phyloP scores from a whole-genome alignment of 148 eudicot species.

The Pharnaceum exiguum region DNA sequence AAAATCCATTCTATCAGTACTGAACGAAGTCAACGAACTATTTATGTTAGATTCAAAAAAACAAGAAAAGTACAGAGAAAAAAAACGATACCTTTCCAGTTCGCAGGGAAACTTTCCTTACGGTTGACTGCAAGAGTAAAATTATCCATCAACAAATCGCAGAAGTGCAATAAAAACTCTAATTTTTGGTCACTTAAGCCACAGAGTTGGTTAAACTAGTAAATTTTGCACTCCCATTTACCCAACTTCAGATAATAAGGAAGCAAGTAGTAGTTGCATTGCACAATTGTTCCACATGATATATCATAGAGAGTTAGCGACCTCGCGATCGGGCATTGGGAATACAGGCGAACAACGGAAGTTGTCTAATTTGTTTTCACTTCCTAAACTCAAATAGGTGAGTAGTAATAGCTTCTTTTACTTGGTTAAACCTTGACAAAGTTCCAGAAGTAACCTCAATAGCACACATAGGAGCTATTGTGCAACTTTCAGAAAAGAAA shows the following conservation, averaged over 20 bases:
- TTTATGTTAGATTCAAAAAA: neutral
- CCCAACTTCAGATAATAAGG: neutral
- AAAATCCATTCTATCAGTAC: too few relatives aligned
- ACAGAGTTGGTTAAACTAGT: neutral
- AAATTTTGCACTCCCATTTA: neutral
- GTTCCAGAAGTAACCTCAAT: too few relatives aligned
- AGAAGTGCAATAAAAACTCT: neutral
- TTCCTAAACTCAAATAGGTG: too few relatives aligned
- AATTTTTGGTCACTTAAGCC: neutral
- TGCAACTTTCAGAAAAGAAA: too few relatives aligned
- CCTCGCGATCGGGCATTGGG: too few relatives aligned
- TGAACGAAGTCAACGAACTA: neutral
- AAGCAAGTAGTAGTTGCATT: neutral
- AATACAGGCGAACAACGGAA: too few relatives aligned
- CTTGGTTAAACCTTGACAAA: too few relatives aligned
- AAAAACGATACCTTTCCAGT: conserved; percentile 69
- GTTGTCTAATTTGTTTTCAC: too few relatives aligned
- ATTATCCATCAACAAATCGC: conserved; percentile 5
- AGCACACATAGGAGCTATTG: too few relatives aligned
- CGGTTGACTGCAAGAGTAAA: conserved; percentile 73
- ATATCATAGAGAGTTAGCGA: neutral
- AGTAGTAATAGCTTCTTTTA: too few relatives aligned
- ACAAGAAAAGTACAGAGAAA: neutral
- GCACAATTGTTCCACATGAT: too few relatives aligned
- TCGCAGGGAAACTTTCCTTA: conserved; percentile 71